Evolutionary conservation across 768 basidiomycete species (phyloP).

Genomic region (Inosperma sp.): DNA sequence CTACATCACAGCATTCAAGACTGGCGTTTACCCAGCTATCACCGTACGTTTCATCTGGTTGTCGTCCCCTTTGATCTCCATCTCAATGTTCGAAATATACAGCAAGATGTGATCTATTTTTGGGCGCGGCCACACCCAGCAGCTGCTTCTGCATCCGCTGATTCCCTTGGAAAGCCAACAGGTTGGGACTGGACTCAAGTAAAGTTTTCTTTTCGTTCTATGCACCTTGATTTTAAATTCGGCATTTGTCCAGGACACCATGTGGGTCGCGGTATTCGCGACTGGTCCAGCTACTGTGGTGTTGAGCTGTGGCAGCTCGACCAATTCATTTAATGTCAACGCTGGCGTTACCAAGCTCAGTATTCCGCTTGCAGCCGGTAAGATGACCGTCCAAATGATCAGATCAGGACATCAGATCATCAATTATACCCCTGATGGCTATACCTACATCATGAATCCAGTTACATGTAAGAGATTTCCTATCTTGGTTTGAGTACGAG

Average conservation of each 20-base stretch:
- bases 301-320: constrained; percentile 41
- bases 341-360: constrained; percentile 61
- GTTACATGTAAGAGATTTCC: constrained; percentile 30
- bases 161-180: constrained; percentile 43
- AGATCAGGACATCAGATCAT: constrained; percentile 49
- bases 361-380: constrained; percentile 49
- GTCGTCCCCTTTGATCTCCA: background rate
- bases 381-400: constrained; percentile 52
- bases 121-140: constrained; percentile 66
- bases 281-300: constrained; percentile 49
- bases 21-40: constrained; percentile 55
- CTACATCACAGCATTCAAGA: constrained; percentile 66
- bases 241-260: constrained; percentile 39
- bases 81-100: too few relatives aligned
- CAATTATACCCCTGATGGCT: constrained; percentile 44
- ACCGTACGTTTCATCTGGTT: constrained; percentile 35
- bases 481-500: background rate
- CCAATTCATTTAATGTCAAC: constrained; percentile 38
- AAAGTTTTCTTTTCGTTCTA: constrained; percentile 13
- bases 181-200: constrained; percentile 52
- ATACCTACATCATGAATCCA: constrained; percentile 35
- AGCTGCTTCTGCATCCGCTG: constrained; percentile 39
- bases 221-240: background rate
- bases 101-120: constrained; percentile 47
- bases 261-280: constrained; percentile 65